Evolutionary conservation across 768 basidiomycete genomes (phyloP), one percentile per base, ranked within the genome.

Genomic region (Trametes punicea): DNA sequence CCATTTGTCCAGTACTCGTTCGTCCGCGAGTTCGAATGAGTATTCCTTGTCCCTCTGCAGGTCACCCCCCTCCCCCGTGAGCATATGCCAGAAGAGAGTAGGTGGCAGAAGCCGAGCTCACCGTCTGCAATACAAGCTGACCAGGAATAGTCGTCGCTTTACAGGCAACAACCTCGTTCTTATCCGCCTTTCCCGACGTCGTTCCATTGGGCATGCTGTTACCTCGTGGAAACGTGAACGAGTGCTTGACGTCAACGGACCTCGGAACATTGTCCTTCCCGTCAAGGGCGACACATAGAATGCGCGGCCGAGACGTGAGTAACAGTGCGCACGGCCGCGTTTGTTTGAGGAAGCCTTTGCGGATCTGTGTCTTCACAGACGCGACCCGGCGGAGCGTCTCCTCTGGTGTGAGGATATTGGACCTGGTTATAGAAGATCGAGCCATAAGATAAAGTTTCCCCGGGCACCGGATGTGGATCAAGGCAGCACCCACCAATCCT

Each of bases 291-390:
- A 59, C 57, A n/a, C 58, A 59, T 13, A 59, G 8, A 1, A 59
- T 5, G 30, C 58, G 53, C n/a, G 53, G 52, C 4, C 16, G 41
- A 2, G 42, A 46, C 6, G 58, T 59, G 2, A 59, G 51, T 7
- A 59, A 31, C 0, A 59, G 53, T 2, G 48, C 44, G 18, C 58
- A 59, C 30, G 44, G 11, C 13, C 53, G 47, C 16, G 21, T 39
- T 30, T 59, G 58, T 30, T 47, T 59, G 13, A 55, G 16, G 6
- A 55, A 30, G 15, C 58, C 58, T 26, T 52, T 47, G 21, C 58
- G 53, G 13, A 55, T 15, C 20, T 26, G 41, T 6, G 53, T 40
- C 16, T 26, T 47, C 10, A 47, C 53, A 2, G 20, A 8, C 6
- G 49, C 46, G 25, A 29, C 29, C 38, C 27, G 18, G 13, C 53